These are phyloP conservation scores for Alternaria ventricosa DNA, from an alignment of 2,329 filamentous ascomycete species.

Conservation along the genomic window DNA sequence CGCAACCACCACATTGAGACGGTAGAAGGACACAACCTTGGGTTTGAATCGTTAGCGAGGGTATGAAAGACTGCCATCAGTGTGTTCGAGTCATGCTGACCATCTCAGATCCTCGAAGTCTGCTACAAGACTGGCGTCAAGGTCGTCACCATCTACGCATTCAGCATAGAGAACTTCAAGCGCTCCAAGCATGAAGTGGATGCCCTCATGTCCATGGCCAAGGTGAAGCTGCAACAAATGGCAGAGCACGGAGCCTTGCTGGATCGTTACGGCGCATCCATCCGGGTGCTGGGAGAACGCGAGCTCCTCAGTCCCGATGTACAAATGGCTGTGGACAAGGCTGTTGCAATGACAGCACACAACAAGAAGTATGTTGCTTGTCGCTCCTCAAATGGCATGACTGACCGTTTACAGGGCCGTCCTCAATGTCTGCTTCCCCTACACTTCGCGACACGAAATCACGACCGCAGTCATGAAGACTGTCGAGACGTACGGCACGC, in stretches of 20 bases:
- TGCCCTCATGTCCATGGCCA: slow-evolving; percentile 96
- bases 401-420: slow-evolving; percentile 57
- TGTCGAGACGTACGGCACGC: slow-evolving; percentile 82
- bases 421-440: slow-evolving; percentile 96
- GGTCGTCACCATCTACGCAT: slow-evolving; percentile 96
- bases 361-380: slow-evolving; percentile 74
- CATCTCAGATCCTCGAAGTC: slow-evolving; percentile 79
- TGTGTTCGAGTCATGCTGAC: slow-evolving; percentile 42
- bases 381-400: neutral
- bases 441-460: slow-evolving; percentile 95
- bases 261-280: slow-evolving; percentile 87
- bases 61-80: slow-evolving; percentile 56
- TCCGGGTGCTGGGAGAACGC: slow-evolving; percentile 84
- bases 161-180: slow-evolving; percentile 99
- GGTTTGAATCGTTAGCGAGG: slow-evolving; percentile 91
- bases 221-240: slow-evolving; percentile 90
- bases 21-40: slow-evolving; percentile 92
- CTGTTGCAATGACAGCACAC: slow-evolving; percentile 82
- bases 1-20: slow-evolving; percentile 91
- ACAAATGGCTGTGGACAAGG: slow-evolving; percentile 83
- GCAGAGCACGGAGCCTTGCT: slow-evolving; percentile 92
- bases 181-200: slow-evolving; percentile 96
- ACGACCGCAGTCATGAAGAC: slow-evolving; percentile 87
- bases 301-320: slow-evolving; percentile 87
- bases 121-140: slow-evolving; percentile 98